Conservation (phyloP, 2,329 filamentous ascomycete genomes). For the Sporothrix variecibatus region DNA sequence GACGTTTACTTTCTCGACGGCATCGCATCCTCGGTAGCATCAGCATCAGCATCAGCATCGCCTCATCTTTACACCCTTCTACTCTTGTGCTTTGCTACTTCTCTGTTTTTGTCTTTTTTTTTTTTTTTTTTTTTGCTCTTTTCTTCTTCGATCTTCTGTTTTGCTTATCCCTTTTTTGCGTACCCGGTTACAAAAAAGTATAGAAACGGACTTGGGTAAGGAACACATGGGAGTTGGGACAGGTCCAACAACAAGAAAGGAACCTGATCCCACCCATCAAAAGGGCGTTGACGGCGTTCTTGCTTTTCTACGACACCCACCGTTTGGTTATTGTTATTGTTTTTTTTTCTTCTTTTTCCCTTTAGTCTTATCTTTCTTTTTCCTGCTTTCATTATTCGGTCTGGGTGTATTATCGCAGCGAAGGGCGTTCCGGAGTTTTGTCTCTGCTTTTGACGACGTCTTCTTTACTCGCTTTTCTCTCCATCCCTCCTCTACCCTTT, state of each 20-base stretch:
- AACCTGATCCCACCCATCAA: neutral
- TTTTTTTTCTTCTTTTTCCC: neutral
- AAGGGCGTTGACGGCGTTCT: slow-evolving; percentile 13
- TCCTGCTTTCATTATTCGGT: neutral
- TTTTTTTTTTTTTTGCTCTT: neutral
- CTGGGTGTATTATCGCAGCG: slow-evolving; percentile 16
- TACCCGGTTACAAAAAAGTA: slow-evolving; percentile 7
- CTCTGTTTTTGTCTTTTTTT: neutral
- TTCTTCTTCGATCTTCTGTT: neutral
- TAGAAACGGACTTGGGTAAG: slow-evolving; percentile 9
- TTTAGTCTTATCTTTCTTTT: neutral
- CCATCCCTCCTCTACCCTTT: neutral
- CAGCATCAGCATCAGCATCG: neutral
- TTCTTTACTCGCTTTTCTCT: neutral
- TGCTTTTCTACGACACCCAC: slow-evolving; percentile 1
- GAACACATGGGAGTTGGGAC: neutral
- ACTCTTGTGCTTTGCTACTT: neutral
- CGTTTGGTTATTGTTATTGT: neutral
- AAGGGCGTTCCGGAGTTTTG: slow-evolving; percentile 23
- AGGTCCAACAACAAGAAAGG: neutral
- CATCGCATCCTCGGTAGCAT: neutral
- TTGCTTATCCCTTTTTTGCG: slow-evolving; percentile 3
- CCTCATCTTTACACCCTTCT: neutral
- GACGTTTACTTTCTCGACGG: neutral
- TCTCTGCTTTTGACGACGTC: slow-evolving; percentile 12